These are phyloP conservation scores for Hypoxylon cercidicola DNA, from an alignment of 495 filamentous ascomycete genomes.

Conservation along the genomic window DNA sequence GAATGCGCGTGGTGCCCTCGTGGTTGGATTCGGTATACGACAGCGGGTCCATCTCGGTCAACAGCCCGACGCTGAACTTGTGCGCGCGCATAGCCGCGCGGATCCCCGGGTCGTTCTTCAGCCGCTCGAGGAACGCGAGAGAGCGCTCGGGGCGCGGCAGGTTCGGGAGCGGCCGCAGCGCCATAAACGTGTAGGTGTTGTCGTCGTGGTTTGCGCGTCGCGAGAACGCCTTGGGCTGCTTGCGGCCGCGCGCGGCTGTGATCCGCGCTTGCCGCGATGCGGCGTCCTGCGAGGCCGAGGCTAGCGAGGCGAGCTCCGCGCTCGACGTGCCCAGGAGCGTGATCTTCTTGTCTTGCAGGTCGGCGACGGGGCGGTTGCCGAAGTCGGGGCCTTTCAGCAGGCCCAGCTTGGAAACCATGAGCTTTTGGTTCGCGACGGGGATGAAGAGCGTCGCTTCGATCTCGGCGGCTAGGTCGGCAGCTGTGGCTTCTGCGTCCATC, in stretches of 20 bases:
- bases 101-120: slow-evolving; percentile 88
- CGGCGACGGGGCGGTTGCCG: slow-evolving; percentile 54
- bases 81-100: slow-evolving; percentile 82
- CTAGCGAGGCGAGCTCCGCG: slow-evolving; percentile 61
- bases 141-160: slow-evolving; percentile 77
- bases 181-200: slow-evolving; percentile 81
- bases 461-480: slow-evolving; percentile 69
- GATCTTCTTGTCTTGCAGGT: slow-evolving; percentile 67
- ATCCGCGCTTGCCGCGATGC: slow-evolving; percentile 52
- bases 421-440: slow-evolving; percentile 75
- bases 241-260: slow-evolving; percentile 50
- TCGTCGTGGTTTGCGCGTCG: slow-evolving; percentile 55
- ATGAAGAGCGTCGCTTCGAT: slow-evolving; percentile 69
- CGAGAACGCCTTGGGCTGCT: slow-evolving; percentile 38
- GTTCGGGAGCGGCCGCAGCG: slow-evolving; percentile 77
- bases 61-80: slow-evolving; percentile 83
- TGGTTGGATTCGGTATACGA: slow-evolving; percentile 75
- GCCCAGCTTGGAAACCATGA: slow-evolving; percentile 75
- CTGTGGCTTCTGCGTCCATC: slow-evolving; percentile 58
- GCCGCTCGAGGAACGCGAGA: slow-evolving; percentile 76
- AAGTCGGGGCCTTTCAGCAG: slow-evolving; percentile 68
- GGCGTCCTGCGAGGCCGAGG: slow-evolving; percentile 50
- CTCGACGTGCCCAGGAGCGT: slow-evolving; percentile 69
- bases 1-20: slow-evolving; percentile 73
- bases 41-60: slow-evolving; percentile 95